A percentile compares a stretch with the other conserved stretches of the same genome.
phyloP scores from a whole-genome alignment of 2,329 filamentous ascomycete species.

The Pseudogymnoascus sp. region DNA sequence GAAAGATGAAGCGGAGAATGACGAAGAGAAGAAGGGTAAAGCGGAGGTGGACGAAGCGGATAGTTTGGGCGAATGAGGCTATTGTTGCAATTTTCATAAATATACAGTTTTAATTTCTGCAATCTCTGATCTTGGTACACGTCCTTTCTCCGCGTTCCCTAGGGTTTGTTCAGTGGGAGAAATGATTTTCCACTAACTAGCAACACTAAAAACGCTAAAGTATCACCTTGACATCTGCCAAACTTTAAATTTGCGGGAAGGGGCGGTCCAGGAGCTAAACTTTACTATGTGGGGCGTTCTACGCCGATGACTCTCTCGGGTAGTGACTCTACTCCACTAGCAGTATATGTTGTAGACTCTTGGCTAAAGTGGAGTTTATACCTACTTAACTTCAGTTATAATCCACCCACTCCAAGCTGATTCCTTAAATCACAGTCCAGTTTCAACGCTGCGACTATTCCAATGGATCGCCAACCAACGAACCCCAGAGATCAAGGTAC shows the following conservation, averaged over 20 bases:
- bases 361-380: not conserved
- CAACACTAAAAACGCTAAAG: not conserved
- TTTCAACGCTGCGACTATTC: not conserved
- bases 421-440: not conserved
- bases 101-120: not conserved
- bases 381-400: not conserved
- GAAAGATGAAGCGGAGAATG: not conserved
- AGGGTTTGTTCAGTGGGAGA: not conserved
- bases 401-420: not conserved
- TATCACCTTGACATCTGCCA: not conserved
- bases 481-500: not conserved
- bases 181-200: no score
- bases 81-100: not conserved
- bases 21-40: not conserved
- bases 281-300: not conserved
- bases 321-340: not conserved
- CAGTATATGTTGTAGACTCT: not conserved
- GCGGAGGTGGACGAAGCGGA: not conserved
- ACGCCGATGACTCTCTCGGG: constrained; percentile 5
- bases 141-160: not conserved
- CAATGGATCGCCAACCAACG: not conserved
- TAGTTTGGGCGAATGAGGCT: not conserved
- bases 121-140: not conserved
- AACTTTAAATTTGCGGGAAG: constrained; percentile 3
- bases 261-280: not conserved